Evolutionary conservation across 345 rosid genomes (phyloP).

Genomic region (Aegle marmelos): DNA sequence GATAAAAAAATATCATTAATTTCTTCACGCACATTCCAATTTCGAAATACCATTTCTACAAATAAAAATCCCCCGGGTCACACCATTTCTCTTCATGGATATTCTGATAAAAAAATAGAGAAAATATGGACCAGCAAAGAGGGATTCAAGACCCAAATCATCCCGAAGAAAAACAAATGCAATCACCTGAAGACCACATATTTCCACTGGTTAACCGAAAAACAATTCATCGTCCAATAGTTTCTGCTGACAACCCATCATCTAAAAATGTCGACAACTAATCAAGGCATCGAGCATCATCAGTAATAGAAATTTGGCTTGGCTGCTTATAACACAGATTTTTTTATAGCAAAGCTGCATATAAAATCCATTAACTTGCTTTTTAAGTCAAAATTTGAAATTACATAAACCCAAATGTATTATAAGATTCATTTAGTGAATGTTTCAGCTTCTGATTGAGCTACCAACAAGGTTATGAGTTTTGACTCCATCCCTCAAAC

Average conservation of each 20-base stretch:
- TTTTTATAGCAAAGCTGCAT: not conserved
- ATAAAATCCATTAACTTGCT: constrained; percentile 2
- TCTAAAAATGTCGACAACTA: not conserved
- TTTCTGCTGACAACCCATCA: not conserved
- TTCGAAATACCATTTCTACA: no score
- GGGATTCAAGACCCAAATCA: no score
- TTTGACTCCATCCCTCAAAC: constrained; percentile 34
- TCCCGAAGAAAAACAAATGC: no score
- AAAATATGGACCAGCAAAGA: no score
- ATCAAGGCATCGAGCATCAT: not conserved
- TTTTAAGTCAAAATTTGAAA: constrained; percentile 28
- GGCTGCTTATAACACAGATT: not conserved
- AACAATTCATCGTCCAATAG: no score
- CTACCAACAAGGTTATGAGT: constrained; percentile 32
- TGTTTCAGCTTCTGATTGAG: constrained; percentile 12
- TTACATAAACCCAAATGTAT: constrained; percentile 18
- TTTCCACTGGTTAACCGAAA: no score
- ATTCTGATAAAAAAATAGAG: no score
- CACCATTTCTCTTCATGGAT: no score
- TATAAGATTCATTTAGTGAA: constrained; percentile 11
- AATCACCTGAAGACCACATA: no score
- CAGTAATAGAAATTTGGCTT: not conserved
- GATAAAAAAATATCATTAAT: no score
- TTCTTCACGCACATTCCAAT: no score
- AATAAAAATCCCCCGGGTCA: no score